phyloP scores from a whole-genome alignment of 352 stramenopile genomes.

The Pythium chondricola region DNA sequence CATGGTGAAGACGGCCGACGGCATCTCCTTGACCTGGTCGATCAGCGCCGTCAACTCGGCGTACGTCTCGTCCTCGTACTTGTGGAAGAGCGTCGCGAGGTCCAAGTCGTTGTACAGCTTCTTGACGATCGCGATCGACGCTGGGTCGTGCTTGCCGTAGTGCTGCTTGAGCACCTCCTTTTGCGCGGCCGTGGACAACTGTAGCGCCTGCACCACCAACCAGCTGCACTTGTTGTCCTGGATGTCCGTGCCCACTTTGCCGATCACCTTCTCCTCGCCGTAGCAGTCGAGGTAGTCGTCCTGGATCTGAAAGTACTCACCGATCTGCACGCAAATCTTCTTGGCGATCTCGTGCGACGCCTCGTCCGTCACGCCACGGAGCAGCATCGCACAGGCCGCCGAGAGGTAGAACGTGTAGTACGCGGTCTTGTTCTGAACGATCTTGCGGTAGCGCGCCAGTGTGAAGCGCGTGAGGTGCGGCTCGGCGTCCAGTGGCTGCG shows the following conservation, averaged over 20 bases:
- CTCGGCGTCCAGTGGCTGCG: slow-evolving; percentile 73
- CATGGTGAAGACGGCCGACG: slow-evolving; percentile 89
- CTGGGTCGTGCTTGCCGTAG: slow-evolving; percentile 84
- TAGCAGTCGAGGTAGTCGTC: slow-evolving; percentile 99
- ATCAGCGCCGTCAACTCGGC: slow-evolving; percentile 76
- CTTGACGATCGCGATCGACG: slow-evolving; percentile 89
- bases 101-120: slow-evolving; percentile 92
- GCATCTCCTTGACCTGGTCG: slow-evolving; percentile 77
- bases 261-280: slow-evolving; percentile 89
- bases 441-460: slow-evolving; percentile 87
- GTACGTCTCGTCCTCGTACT: slow-evolving; percentile 94
- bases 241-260: slow-evolving; percentile 97
- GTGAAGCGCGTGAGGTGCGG: slow-evolving; percentile 92
- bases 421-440: slow-evolving; percentile 98
- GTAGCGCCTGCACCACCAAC: slow-evolving; percentile 94
- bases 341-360: slow-evolving; percentile 79
- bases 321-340: slow-evolving; percentile 95
- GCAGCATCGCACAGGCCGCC: slow-evolving; percentile 88
- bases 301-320: slow-evolving; percentile 99
- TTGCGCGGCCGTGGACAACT: slow-evolving; percentile 62
- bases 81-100: slow-evolving; percentile 81
- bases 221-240: slow-evolving; percentile 99
- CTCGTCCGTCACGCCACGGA: slow-evolving; percentile 78
- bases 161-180: slow-evolving; percentile 87
- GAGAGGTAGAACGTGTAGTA: slow-evolving; percentile 99